Evolutionary conservation across 768 basidiomycete genomes (phyloP).

Genomic region (Holtermannia corniformis): DNA sequence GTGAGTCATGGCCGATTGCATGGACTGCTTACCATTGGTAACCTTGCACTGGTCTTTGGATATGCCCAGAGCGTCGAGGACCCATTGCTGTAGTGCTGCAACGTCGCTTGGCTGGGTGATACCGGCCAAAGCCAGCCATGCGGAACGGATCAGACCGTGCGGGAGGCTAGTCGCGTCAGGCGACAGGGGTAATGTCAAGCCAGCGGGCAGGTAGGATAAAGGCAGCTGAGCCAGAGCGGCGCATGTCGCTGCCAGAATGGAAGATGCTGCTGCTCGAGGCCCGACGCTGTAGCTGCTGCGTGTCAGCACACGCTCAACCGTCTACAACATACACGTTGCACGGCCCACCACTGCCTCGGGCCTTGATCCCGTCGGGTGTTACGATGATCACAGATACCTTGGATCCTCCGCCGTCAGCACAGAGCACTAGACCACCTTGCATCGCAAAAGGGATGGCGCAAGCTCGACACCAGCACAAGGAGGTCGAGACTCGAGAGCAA

Average conservation of each 20-base stretch:
- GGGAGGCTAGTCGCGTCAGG: conserved; percentile 1
- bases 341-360: conserved; percentile 23
- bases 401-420: conserved; percentile 38
- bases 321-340: conserved; percentile 33
- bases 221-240: conserved; percentile 26
- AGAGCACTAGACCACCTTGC: conserved; percentile 33
- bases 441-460: too few relatives aligned
- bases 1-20: neutral
- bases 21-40: conserved; percentile 30
- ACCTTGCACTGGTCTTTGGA: conserved; percentile 13
- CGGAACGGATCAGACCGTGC: conserved; percentile 16
- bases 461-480: too few relatives aligned
- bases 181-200: neutral
- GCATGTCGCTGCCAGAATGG: conserved; percentile 26
- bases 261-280: conserved; percentile 10
- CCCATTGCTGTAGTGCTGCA: conserved; percentile 16
- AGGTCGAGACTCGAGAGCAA: too few relatives aligned
- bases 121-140: conserved; percentile 38
- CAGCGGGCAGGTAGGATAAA: conserved; percentile 8
- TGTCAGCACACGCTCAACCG: neutral
- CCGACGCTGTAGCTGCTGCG: conserved; percentile 29
- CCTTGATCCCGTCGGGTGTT: conserved; percentile 14
- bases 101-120: conserved; percentile 14
- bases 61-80: conserved; percentile 12
- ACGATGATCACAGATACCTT: conserved; percentile 27